phyloP scores from a whole-genome alignment of 495 filamentous ascomycete genomes.

The Xylaria cubensis region DNA sequence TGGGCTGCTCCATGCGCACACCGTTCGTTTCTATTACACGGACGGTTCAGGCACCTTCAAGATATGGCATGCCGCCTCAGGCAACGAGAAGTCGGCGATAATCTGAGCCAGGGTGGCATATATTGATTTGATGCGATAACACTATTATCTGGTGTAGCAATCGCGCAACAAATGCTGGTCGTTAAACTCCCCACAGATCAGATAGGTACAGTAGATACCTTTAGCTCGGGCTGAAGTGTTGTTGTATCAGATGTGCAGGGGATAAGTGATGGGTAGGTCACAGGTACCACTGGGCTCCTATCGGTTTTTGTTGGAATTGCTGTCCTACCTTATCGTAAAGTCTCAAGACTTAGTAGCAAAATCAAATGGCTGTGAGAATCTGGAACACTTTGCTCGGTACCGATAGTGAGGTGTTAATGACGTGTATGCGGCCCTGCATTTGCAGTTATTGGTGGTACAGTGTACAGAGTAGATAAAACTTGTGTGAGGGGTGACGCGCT shows the following conservation, averaged over 20 bases:
- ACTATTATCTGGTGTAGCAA: background rate
- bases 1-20: slow-evolving; percentile 12
- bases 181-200: background rate
- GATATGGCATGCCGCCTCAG: background rate
- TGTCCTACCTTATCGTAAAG: background rate
- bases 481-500: slow-evolving; percentile 16
- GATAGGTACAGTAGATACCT: no score
- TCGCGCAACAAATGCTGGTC: background rate
- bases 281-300: background rate
- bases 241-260: background rate
- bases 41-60: background rate
- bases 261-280: background rate
- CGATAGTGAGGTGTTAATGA: slow-evolving; percentile 5
- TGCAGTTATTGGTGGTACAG: background rate
- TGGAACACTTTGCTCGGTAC: slow-evolving; percentile 12
- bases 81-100: background rate
- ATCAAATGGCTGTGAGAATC: background rate
- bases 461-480: background rate
- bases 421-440: slow-evolving; percentile 1
- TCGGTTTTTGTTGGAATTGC: background rate
- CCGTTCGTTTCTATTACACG: background rate
- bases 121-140: background rate
- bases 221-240: background rate
- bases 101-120: background rate
- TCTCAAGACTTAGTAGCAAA: background rate